Evolutionary conservation across 1,284 basidiomycete species (phyloP), one percentile per base, ranked within the genome.

Genomic region (Amylostereum areolatum): DNA sequence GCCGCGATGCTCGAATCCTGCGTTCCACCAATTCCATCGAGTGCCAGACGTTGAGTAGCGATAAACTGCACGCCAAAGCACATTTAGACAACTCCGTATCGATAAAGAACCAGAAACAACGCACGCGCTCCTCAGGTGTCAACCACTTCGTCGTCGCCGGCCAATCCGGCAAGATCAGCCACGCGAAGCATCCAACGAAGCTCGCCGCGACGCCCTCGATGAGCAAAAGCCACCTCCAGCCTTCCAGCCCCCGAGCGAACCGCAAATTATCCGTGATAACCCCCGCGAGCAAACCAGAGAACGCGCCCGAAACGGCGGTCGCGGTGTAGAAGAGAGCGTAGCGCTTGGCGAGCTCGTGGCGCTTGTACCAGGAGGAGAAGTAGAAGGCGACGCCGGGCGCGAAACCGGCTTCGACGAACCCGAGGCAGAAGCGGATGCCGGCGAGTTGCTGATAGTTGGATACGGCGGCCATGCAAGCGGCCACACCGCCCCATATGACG

Each of bases 101-200:
- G 7, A 24, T 45, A 28, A n/a, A 9, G 11, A n/a, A 3, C 11
- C 12, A 33, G 36, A 12, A 4, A 33, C 18, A 10, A 37, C 47
- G 12, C 24, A 55, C 54, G 24, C 60, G 61, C 55, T 74, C 71
- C 43, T 69, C 68, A 5, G 58, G 57, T 11, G 61, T 61, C 18
- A 74, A 59, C 63, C 69, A 72, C 33, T 58, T 62, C 37, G 71
- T 73, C 25, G 67, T 71, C 11, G 55, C 47, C 0, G 69, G 69
- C 48, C 63, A 68, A 46, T 68, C 67, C 18, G 69, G 69, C 48
- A 71, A 66, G 46, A 64, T 52, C 31, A 49, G 48, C 57, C 57
- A 59, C 2, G 57, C 53, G 45, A 60, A 57, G 27, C 45, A 48
- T 29, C 66, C 62, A 46, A 61, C 61, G 25, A 62, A 39, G 1